phyloP scores from a whole-genome alignment of 345 rosid genomes.

The Noccaea bulbosa region DNA sequence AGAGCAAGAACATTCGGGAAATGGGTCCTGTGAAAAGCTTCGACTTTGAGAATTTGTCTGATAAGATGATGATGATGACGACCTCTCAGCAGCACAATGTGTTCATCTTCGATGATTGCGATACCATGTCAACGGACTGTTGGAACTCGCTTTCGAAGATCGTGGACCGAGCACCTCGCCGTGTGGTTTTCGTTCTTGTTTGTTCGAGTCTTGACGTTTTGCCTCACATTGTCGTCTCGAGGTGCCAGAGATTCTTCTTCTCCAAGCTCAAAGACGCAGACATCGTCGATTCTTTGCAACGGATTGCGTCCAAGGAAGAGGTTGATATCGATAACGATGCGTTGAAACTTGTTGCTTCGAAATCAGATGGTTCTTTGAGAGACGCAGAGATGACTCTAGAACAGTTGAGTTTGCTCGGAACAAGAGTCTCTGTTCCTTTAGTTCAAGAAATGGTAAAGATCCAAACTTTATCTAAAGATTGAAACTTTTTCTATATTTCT shows the following conservation, averaged over 20 bases:
- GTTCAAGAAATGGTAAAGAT: conserved; percentile 89
- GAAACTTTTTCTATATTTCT: neutral
- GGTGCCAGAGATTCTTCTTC: conserved; percentile 97
- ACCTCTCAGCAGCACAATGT: conserved; percentile 57
- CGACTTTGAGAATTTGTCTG: conserved; percentile 69
- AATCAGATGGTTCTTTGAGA: conserved; percentile 96
- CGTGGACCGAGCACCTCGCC: conserved; percentile 80
- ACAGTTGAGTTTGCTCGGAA: conserved; percentile 90
- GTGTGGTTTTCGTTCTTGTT: conserved; percentile 79
- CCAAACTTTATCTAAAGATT: conserved; percentile 4
- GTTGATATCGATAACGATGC: conserved; percentile 80
- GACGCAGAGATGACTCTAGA: conserved; percentile 97
- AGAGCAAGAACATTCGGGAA: conserved; percentile 70
- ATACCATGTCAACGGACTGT: conserved; percentile 71
- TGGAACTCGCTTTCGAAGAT: conserved; percentile 85
- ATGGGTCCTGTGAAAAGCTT: conserved; percentile 81
- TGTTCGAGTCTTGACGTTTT: conserved; percentile 86
- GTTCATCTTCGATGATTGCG: conserved; percentile 84
- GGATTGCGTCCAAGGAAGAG: conserved; percentile 75
- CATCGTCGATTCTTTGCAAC: conserved; percentile 72
- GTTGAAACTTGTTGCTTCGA: conserved; percentile 86
- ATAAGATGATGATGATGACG: conserved; percentile 47
- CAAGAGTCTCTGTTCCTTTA: conserved; percentile 74
- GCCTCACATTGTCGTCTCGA: conserved; percentile 89
- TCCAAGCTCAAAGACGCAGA: conserved; percentile 93